Evolutionary conservation across 768 basidiomycete species (phyloP), one percentile per base, ranked within the genome.

Genomic region (Phaffia australis): DNA sequence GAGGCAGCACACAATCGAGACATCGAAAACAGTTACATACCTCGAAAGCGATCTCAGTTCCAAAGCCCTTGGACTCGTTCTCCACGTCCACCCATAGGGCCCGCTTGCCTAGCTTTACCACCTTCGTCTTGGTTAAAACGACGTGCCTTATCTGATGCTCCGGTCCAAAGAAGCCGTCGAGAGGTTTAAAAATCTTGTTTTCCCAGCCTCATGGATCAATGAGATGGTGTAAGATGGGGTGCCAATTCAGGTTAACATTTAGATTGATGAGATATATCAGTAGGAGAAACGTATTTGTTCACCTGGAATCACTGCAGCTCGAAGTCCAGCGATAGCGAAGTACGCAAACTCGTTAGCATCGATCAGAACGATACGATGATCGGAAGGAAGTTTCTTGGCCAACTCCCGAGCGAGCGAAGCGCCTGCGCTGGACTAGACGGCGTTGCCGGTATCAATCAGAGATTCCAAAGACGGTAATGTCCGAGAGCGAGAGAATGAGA

Each of bases 281-380:
- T 49, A 47, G 25, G 42, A 23, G 21, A 14, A 15, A 25, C 49
- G n/a, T 19, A 7, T 11, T 7, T 21, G 42, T 55, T 55, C 8
- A 64, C 66, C 66, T 30, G 60, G 60, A 19, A 67, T 60, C 46
- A 61, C 60, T 9, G 66, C 66, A 27, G 66, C 66, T 62, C 66
- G 52, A 9, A 67, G 60, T 16, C 59, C 60, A 27, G 66, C 51
- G 27, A 67, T 55, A 0, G 66, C 60, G 19, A 19, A 67, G 48
- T 56, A 62, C 16, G 46, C 29, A 50, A 50, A 63, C 3, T 47
- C 61, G 19, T 47, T 18, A 1, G 51, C 48, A 32, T 68, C 66
- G 19, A 68, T 47, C 15, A 68, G 60, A 6, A 68, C 50, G 49
- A 68, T 25, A 8, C 61, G 27, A 49, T 68, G 66, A 21, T 55